phyloP scores from a whole-genome alignment of 441 rosid genomes.

The Omphalea diandra region DNA sequence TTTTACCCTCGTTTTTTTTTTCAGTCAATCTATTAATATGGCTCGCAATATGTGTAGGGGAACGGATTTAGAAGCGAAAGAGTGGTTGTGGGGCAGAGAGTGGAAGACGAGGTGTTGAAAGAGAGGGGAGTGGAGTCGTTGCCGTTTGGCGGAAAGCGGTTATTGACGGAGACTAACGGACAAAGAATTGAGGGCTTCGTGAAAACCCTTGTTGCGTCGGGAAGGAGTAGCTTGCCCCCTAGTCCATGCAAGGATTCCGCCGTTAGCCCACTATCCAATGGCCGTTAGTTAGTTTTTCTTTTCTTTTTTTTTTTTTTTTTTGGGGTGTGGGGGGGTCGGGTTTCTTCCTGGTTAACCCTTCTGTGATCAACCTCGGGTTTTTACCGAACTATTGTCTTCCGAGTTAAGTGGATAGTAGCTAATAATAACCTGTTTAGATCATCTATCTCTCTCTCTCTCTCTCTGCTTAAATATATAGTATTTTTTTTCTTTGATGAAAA shows the following conservation, averaged over 20 bases:
- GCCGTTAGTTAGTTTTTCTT: slow-evolving; percentile 43
- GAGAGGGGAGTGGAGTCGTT: slow-evolving; percentile 84
- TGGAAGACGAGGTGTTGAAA: slow-evolving; percentile 58
- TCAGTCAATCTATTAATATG: too few relatives aligned
- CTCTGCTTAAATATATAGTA: too few relatives aligned
- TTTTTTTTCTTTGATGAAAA: too few relatives aligned
- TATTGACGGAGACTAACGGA: slow-evolving; percentile 81
- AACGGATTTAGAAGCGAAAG: slow-evolving; percentile 48
- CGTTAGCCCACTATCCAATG: slow-evolving; percentile 60
- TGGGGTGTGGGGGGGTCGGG: too few relatives aligned
- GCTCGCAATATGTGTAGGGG: slow-evolving; percentile 49
- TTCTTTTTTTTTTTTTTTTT: neutral
- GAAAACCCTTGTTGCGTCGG: slow-evolving; percentile 75
- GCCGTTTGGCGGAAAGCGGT: slow-evolving; percentile 89
- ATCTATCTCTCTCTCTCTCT: neutral
- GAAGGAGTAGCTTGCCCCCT: slow-evolving; percentile 75
- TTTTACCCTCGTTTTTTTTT: too few relatives aligned
- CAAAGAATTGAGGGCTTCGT: slow-evolving; percentile 69
- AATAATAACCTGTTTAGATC: slow-evolving; percentile 5
- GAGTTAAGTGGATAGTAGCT: slow-evolving; percentile 2
- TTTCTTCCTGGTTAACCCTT: slow-evolving; percentile 22
- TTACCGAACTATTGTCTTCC: slow-evolving; percentile 19
- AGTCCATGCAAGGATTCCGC: slow-evolving; percentile 87
- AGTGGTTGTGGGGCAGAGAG: slow-evolving; percentile 30
- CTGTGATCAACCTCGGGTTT: slow-evolving; percentile 28